Conservation (phyloP, 345 rosid genomes). For the Cardamine occulta region DNA sequence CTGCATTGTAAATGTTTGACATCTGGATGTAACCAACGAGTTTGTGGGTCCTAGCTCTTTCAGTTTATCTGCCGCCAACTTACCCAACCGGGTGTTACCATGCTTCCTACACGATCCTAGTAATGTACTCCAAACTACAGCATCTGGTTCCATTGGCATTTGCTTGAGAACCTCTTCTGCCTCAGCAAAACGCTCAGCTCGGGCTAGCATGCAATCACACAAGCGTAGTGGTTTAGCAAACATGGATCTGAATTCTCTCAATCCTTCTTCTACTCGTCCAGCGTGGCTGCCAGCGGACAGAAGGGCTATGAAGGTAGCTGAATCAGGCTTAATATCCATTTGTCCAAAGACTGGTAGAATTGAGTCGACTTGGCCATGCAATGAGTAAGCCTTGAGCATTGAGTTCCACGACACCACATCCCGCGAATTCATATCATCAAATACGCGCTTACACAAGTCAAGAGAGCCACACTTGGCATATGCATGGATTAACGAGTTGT, state of each 20-base stretch:
- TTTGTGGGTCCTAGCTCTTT: conserved; percentile 64
- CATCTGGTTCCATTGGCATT: conserved; percentile 85
- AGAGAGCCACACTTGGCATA: conserved; percentile 81
- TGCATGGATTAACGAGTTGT: conserved; percentile 81
- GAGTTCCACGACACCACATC: conserved; percentile 87
- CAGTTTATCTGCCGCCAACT: conserved; percentile 61
- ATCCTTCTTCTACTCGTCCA: conserved; percentile 80
- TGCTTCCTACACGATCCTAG: conserved; percentile 85
- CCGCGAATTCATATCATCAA: conserved; percentile 57
- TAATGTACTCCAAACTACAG: conserved; percentile 85
- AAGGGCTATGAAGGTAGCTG: conserved; percentile 77
- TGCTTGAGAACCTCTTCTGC: conserved; percentile 60
- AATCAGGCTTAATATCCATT: conserved; percentile 72
- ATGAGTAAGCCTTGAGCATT: conserved; percentile 78
- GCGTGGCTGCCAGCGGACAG: conserved; percentile 90
- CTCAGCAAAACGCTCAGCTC: conserved; percentile 73
- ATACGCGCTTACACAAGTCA: conserved; percentile 63
- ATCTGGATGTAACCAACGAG: conserved; percentile 77
- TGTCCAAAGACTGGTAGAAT: conserved; percentile 58
- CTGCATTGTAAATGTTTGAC: conserved; percentile 75
- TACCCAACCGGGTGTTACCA: conserved; percentile 64
- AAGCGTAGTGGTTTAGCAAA: conserved; percentile 79
- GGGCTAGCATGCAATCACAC: conserved; percentile 78
- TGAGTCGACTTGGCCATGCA: conserved; percentile 78
- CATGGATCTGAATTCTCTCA: conserved; percentile 65